Base-by-base conservation (phyloP, 768 basidiomycete species). In the Mycena rosella region DNA sequence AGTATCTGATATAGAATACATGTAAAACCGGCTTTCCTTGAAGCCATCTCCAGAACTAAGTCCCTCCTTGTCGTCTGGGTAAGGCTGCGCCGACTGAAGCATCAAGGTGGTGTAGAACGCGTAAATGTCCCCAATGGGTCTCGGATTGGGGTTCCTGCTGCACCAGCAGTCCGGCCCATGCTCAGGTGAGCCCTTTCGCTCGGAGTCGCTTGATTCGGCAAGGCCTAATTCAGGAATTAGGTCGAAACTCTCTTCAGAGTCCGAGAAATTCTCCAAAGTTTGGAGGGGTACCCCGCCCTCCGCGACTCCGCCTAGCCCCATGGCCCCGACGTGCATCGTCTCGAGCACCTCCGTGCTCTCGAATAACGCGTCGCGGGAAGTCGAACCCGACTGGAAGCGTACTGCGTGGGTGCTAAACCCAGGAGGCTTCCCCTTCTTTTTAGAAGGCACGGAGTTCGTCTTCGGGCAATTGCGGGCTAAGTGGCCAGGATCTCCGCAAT, bases 381-480 rank as follows among this genome's bases (percentile, higher is more conserved):
- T 22, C 10, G 45, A 18, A 1, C 15, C 20, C 0, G 47, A 24
- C 8, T 24, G 30, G 14, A 59, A 48, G n/a, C 34, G 27, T 2
- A 24, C 59, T 10, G 59, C 47, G 32, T 51, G 59, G 0, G 59
- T 20, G 2, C 34, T 24, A 26, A 60, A 18, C 15, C 59, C 59
- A 2, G 59, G 47, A 6, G 59, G 57, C 30, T 55, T 66, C 3
- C 48, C 65, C n/a, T 42, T 52, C 29, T 30, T 45, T 1, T 42
- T 42, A 5, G 54, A 56, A 15, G n/a, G 22, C 1, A 56, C 54
- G 59, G 24, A 70, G 74, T 4, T 63, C 58, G 8, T 40, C 32
- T 72, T 57, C 8, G 77, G 78, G 42, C 79, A 81, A 30, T 80
- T 73, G 1, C 76, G 20, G 5, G 74, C 63, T 13, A 76, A 63